Conservation (phyloP, 2,329 filamentous ascomycete species). For the Diplodia seriata region DNA sequence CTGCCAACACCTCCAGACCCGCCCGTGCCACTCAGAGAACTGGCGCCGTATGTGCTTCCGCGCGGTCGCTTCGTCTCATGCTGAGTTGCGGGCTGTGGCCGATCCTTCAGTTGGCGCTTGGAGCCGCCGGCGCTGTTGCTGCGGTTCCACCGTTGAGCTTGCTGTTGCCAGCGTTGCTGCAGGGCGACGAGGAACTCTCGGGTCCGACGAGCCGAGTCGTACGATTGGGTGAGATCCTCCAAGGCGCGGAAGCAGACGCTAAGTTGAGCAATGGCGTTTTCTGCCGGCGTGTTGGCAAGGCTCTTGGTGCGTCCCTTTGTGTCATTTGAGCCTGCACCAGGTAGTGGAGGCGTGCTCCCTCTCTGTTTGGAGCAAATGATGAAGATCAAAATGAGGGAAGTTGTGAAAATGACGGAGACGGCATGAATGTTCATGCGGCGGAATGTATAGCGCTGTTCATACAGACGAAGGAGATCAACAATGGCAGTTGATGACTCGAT, state of each 20-base stretch:
- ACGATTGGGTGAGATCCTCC: constrained; percentile 31
- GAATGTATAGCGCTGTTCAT: constrained; percentile 33
- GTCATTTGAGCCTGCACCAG: background rate
- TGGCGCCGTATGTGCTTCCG: constrained; percentile 27
- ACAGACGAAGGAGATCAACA: constrained; percentile 47
- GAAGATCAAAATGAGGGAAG: constrained; percentile 33
- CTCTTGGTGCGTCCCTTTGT: background rate
- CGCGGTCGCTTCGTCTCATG: constrained; percentile 28
- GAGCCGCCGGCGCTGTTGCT: constrained; percentile 2
- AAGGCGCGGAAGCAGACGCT: constrained; percentile 33
- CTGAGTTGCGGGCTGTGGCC: constrained; percentile 3
- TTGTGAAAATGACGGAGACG: constrained; percentile 33
- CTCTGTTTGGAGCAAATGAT: constrained; percentile 33
- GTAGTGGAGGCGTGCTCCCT: constrained; percentile 18
- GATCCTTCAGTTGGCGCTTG: constrained; percentile 26
- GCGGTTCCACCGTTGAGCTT: constrained; percentile 9
- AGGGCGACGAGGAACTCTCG: constrained; percentile 32
- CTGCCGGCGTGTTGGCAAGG: background rate
- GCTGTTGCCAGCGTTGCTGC: constrained; percentile 30
- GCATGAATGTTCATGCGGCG: constrained; percentile 34
- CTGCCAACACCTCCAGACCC: background rate
- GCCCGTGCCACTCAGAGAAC: background rate
- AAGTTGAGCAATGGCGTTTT: constrained; percentile 29
- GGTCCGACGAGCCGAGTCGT: constrained; percentile 29
- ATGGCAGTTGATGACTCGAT: constrained; percentile 51